Percentiles rank a stretch among this genome's conserved stretches.
These are phyloP conservation scores for Podaxis pistillaris DNA, from an alignment of 768 basidiomycete genomes.

Conservation along the genomic window DNA sequence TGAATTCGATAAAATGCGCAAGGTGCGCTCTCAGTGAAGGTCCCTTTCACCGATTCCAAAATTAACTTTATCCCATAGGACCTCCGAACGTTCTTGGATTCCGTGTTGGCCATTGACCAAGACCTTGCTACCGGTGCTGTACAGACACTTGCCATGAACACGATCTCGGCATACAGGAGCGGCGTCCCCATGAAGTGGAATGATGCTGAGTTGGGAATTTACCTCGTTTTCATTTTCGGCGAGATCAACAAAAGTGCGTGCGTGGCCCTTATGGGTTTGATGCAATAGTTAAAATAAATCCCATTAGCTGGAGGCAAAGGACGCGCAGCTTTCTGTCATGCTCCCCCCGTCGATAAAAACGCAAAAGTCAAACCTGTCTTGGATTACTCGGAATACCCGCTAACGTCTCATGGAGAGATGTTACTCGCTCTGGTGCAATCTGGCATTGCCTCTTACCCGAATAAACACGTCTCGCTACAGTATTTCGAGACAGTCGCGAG, in stretches of 20 bases:
- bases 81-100: slow-evolving; percentile 82
- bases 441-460: slow-evolving; percentile 78
- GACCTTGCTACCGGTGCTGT: slow-evolving; percentile 81
- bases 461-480: slow-evolving; percentile 81
- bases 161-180: slow-evolving; percentile 67
- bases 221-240: slow-evolving; percentile 91
- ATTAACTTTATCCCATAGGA: slow-evolving; percentile 49
- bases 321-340: slow-evolving; percentile 81
- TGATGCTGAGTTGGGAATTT: slow-evolving; percentile 90
- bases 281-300: not conserved
- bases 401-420: slow-evolving; percentile 91
- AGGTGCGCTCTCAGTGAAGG: slow-evolving; percentile 42
- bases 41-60: not conserved
- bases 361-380: slow-evolving; percentile 58
- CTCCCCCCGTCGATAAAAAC: slow-evolving; percentile 58
- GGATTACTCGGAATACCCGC: slow-evolving; percentile 77
- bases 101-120: slow-evolving; percentile 81
- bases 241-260: slow-evolving; percentile 85
- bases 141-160: slow-evolving; percentile 67
- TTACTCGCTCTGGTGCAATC: slow-evolving; percentile 81
- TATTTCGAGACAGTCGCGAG: slow-evolving; percentile 93
- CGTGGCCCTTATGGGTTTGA: not conserved
- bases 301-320: slow-evolving; percentile 70
- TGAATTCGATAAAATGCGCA: slow-evolving; percentile 83
- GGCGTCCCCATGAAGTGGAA: slow-evolving; percentile 79